phyloP scores from a whole-genome alignment of 1,284 basidiomycete genomes.

The Irpex rosettiformis region DNA sequence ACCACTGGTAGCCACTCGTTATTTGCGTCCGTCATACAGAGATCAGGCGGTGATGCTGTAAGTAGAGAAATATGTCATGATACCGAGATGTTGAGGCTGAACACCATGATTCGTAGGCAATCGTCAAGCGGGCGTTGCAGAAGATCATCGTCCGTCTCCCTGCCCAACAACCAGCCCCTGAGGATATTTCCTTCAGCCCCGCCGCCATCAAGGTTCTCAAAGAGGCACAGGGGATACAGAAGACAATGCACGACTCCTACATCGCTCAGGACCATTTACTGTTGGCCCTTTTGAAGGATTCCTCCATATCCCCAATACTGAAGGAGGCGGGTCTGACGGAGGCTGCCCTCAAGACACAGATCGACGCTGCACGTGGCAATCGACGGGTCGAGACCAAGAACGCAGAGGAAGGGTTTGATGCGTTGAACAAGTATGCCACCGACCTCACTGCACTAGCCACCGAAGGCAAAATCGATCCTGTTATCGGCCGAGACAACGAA shows the following conservation, averaged over 20 bases:
- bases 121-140: constrained; percentile 62
- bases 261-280: constrained; percentile 85
- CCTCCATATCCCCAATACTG: constrained; percentile 59
- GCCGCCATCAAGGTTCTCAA: constrained; percentile 67
- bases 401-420: constrained; percentile 87
- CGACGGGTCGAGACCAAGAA: constrained; percentile 77
- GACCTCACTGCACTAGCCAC: constrained; percentile 87
- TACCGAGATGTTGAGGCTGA: constrained; percentile 22
- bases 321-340: constrained; percentile 77
- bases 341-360: constrained; percentile 73
- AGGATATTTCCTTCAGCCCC: constrained; percentile 68
- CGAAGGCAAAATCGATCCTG: constrained; percentile 91
- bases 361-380: constrained; percentile 80
- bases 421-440: constrained; percentile 78
- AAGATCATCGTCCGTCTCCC: constrained; percentile 76
- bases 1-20: constrained; percentile 43
- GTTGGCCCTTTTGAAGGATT: constrained; percentile 74
- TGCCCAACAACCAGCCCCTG: constrained; percentile 81
- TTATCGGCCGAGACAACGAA: constrained; percentile 89
- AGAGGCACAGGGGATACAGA: constrained; percentile 79
- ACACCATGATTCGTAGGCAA: constrained; percentile 35
- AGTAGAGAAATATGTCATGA: constrained; percentile 23
- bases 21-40: constrained; percentile 72
- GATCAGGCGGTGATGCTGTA: constrained; percentile 77
- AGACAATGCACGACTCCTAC: constrained; percentile 90